Percentiles rank a stretch among this genome's conserved stretches.
phyloP scores from a whole-genome alignment of 1,284 basidiomycete species.

The Heliocybe sulcata region DNA sequence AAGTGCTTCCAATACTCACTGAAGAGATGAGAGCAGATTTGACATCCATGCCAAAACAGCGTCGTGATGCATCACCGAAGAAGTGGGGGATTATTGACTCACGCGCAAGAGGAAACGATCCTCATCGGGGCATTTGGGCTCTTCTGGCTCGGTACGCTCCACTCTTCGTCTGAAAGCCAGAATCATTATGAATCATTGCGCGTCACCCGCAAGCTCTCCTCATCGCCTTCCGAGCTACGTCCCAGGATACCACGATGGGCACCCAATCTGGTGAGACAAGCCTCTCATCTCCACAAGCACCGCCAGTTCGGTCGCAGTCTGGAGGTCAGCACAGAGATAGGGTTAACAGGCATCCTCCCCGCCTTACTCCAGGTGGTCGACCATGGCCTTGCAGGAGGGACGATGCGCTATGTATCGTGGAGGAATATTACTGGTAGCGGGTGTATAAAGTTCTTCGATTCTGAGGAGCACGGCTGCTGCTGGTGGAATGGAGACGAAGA shows the following conservation, averaged over 20 bases:
- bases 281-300: slow-evolving; percentile 3
- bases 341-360: slow-evolving; percentile 23
- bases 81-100: slow-evolving; percentile 48
- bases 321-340: slow-evolving; percentile 12
- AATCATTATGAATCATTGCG: neutral
- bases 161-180: neutral
- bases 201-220: slow-evolving; percentile 19
- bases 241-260: neutral
- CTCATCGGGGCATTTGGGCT: slow-evolving; percentile 63
- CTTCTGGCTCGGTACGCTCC: slow-evolving; percentile 61
- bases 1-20: slow-evolving; percentile 20
- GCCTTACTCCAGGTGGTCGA: slow-evolving; percentile 20
- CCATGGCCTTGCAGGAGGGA: slow-evolving; percentile 50
- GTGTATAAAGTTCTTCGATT: neutral
- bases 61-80: slow-evolving; percentile 58
- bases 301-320: slow-evolving; percentile 12
- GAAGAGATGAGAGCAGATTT: neutral
- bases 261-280: slow-evolving; percentile 1
- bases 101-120: slow-evolving; percentile 63
- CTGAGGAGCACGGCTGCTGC: neutral
- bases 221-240: slow-evolving; percentile 21
- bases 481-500: neutral
- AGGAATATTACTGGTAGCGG: slow-evolving; percentile 43
- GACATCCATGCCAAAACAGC: slow-evolving; percentile 23
- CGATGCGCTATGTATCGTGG: slow-evolving; percentile 60